Evolutionary conservation across 2,329 filamentous ascomycete species (phyloP).

Genomic region (Colletotrichum theobromicola): DNA sequence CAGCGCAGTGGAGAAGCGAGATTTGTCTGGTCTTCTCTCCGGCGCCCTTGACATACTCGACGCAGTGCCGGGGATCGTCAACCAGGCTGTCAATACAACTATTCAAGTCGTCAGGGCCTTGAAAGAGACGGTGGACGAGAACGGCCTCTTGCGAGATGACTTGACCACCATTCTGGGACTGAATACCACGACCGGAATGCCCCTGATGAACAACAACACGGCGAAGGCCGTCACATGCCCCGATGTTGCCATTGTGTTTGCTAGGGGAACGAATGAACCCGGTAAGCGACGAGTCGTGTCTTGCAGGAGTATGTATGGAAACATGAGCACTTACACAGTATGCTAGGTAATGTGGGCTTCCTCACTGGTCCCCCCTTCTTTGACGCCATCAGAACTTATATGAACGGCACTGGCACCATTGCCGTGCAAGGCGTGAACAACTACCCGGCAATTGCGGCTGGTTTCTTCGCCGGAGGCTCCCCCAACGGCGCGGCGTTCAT

Average conservation of each 20-base stretch:
- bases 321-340: neutral
- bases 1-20: neutral
- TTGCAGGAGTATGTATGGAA: neutral
- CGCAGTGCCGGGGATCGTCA: neutral
- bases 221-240: slow-evolving; percentile 5
- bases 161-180: slow-evolving; percentile 1
- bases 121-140: slow-evolving; percentile 18
- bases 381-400: slow-evolving; percentile 24
- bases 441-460: neutral
- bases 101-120: slow-evolving; percentile 18
- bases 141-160: slow-evolving; percentile 16
- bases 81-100: slow-evolving; percentile 11
- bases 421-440: slow-evolving; percentile 32
- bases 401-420: slow-evolving; percentile 23
- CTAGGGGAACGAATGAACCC: slow-evolving; percentile 22
- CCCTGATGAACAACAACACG: neutral
- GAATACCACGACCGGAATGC: slow-evolving; percentile 7
- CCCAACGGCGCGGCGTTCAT: slow-evolving; percentile 27
- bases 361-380: slow-evolving; percentile 32
- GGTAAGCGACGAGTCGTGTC: neutral
- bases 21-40: slow-evolving; percentile 6
- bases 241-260: slow-evolving; percentile 20
- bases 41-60: slow-evolving; percentile 18
- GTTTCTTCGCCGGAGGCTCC: slow-evolving; percentile 12
- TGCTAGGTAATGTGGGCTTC: slow-evolving; percentile 31